phyloP scores from a whole-genome alignment of 495 filamentous ascomycete genomes.

The Paragyromitra xinjiangensis region DNA sequence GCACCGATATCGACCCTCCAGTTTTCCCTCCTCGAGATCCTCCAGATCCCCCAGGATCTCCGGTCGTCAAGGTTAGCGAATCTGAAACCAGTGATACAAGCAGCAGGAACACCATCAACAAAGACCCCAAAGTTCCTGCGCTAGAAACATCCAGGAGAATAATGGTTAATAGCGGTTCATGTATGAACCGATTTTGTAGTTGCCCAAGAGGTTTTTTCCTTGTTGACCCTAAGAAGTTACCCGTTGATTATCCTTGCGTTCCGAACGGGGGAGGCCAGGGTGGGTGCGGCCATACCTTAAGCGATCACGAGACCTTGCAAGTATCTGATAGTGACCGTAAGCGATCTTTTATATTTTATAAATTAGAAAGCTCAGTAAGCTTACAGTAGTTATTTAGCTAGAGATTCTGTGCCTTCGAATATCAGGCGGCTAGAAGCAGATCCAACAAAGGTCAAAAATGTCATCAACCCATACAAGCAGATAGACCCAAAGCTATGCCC shows the following conservation, averaged over 20 bases:
- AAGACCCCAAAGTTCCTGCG: neutral
- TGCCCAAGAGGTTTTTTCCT: slow-evolving; percentile 15
- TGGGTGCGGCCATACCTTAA: slow-evolving; percentile 10
- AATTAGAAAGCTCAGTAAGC: neutral
- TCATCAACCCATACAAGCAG: neutral
- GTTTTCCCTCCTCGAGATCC: neutral
- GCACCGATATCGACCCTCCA: neutral
- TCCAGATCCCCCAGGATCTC: neutral
- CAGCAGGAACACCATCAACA: slow-evolving; percentile 1
- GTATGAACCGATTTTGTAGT: neutral
- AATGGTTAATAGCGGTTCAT: slow-evolving; percentile 3
- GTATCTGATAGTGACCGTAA: slow-evolving; percentile 1
- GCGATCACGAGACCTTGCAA: neutral
- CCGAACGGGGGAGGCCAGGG: slow-evolving; percentile 3
- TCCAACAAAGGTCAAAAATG: slow-evolving; percentile 4
- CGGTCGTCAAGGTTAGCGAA: neutral
- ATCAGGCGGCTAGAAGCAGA: slow-evolving; percentile 7
- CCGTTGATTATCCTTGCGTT: slow-evolving; percentile 12
- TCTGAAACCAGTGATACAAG: neutral
- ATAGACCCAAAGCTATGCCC: slow-evolving; percentile 11
- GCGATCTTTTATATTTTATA: neutral
- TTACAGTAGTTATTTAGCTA: slow-evolving; percentile 6
- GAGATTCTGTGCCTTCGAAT: neutral
- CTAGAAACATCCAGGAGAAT: slow-evolving; percentile 10
- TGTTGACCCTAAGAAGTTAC: neutral